Evolutionary conservation across 176 grass and related monocot genomes (phyloP).

Genomic region (Oryza nivara): DNA sequence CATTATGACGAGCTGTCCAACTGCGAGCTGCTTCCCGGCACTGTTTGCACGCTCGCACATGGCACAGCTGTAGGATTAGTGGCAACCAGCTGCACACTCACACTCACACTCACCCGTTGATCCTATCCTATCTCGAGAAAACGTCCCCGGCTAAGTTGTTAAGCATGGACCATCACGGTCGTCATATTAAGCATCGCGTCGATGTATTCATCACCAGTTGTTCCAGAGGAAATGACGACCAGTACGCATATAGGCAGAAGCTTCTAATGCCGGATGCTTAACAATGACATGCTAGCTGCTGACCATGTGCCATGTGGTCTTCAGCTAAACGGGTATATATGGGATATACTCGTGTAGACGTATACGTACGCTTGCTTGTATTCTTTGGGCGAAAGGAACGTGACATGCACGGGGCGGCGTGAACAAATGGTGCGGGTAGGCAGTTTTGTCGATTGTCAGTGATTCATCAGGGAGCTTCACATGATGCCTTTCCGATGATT

Average conservation of each 20-base stretch:
- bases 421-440: background rate
- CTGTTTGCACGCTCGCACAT: conserved; percentile 23
- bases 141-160: background rate
- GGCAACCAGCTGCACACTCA: conserved; percentile 21
- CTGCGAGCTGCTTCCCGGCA: background rate
- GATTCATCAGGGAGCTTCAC: background rate
- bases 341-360: background rate
- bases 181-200: conserved; percentile 26
- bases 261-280: background rate
- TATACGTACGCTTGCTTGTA: background rate
- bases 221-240: background rate
- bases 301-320: background rate
- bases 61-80: conserved; percentile 33
- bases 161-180: conserved; percentile 24
- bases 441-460: background rate
- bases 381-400: background rate
- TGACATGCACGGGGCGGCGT: background rate
- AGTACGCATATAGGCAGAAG: background rate
- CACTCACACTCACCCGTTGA: background rate
- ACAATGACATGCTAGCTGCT: background rate
- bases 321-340: background rate
- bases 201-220: background rate
- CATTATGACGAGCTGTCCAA: conserved; percentile 26
- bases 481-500: background rate
- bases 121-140: background rate